Conservation (phyloP, 805 yeast genomes). For the Saturnispora zaruensis region DNA sequence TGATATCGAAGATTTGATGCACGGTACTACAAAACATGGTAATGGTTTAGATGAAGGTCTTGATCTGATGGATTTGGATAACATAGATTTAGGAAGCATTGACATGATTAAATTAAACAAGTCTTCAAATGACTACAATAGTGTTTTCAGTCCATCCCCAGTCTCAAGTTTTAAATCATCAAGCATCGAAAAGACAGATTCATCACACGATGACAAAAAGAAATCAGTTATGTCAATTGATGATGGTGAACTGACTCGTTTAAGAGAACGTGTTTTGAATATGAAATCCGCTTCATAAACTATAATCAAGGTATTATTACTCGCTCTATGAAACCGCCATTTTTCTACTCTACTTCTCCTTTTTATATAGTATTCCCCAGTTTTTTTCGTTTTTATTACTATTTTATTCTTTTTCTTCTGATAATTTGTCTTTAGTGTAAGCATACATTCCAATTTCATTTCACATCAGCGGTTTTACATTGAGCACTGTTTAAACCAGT, state of each 20-base stretch:
- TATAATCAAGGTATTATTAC: neutral
- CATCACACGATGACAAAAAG: constrained; percentile 1
- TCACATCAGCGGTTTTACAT: too few species aligned
- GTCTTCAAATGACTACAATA: neutral
- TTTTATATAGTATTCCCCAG: neutral
- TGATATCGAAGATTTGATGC: neutral
- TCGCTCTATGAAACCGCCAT: neutral
- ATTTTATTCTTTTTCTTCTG: too few species aligned
- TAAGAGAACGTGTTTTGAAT: constrained; percentile 25
- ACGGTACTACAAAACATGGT: neutral
- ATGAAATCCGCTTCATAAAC: constrained; percentile 17
- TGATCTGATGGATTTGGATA: constrained; percentile 1
- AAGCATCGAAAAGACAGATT: neutral
- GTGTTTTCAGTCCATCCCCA: constrained; percentile 2
- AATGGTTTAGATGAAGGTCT: neutral
- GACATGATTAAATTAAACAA: neutral
- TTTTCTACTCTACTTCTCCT: neutral
- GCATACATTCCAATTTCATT: too few species aligned
- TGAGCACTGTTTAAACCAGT: too few species aligned
- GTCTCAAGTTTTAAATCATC: neutral
- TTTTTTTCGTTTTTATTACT: too few species aligned
- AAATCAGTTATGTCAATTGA: constrained; percentile 10
- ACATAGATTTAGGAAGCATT: neutral
- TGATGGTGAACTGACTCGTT: constrained; percentile 24
- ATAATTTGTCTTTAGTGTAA: too few species aligned